Percentiles rank a stretch among this genome's conserved stretches.
Conservation (phyloP, 169 alveolate species). For the Plasmodium cynomolgi region DNA sequence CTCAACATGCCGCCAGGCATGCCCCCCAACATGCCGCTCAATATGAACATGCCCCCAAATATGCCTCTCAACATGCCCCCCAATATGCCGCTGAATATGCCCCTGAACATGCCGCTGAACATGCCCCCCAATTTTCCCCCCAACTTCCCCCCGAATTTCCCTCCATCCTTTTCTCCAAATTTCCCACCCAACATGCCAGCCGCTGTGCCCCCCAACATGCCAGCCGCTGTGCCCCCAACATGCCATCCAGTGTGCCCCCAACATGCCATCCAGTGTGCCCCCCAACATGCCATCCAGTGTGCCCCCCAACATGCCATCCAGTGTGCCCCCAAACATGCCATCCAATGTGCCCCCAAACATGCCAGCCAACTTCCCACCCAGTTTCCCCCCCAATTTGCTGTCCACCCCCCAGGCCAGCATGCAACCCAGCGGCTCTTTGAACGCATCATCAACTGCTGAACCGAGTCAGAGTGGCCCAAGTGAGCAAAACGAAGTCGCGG, state of each 20-base stretch:
- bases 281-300: slow-evolving; percentile 22
- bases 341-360: slow-evolving; percentile 34
- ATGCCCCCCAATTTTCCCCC: slow-evolving; percentile 24
- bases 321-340: slow-evolving; percentile 14
- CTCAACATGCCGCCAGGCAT: slow-evolving; percentile 42
- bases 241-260: slow-evolving; percentile 49
- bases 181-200: slow-evolving; percentile 30
- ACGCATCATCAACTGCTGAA: slow-evolving; percentile 8
- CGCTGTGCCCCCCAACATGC: slow-evolving; percentile 75
- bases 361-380: slow-evolving; percentile 1
- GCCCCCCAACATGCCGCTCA: slow-evolving; percentile 25
- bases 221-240: slow-evolving; percentile 68
- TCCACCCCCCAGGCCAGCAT: background rate
- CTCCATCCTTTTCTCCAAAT: background rate
- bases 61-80: slow-evolving; percentile 57
- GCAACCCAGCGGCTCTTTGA: background rate
- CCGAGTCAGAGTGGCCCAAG: background rate
- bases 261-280: background rate
- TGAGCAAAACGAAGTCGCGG: background rate
- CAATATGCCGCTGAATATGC: slow-evolving; percentile 18
- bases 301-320: slow-evolving; percentile 47
- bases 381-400: background rate
- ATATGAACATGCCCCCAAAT: slow-evolving; percentile 1
- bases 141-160: background rate
- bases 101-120: slow-evolving; percentile 71